Evolutionary conservation across 2,329 filamentous ascomycete genomes (phyloP).

Genomic region (Xylariomycetidae sp.): DNA sequence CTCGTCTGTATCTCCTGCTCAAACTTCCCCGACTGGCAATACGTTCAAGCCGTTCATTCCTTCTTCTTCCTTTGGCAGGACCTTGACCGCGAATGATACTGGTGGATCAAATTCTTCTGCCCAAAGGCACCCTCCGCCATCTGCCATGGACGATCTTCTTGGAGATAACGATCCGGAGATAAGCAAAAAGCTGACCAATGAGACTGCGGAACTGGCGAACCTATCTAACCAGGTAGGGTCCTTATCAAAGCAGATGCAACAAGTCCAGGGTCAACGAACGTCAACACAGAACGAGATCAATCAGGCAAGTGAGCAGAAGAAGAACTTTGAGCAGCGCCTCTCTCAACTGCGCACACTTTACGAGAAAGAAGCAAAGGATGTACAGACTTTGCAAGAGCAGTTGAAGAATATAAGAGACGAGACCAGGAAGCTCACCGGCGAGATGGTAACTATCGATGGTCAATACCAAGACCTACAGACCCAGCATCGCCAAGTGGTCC

Average conservation of each 20-base stretch:
- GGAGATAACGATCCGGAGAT: constrained; percentile 85
- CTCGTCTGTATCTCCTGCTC: constrained; percentile 50
- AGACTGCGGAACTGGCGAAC: constrained; percentile 90
- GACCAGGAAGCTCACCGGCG: constrained; percentile 77
- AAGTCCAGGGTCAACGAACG: constrained; percentile 76
- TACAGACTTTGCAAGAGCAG: constrained; percentile 79
- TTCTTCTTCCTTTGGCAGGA: constrained; percentile 86
- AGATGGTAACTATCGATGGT: constrained; percentile 78
- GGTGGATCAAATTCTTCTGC: constrained; percentile 52
- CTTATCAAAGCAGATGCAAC: constrained; percentile 89
- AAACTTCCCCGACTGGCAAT: constrained; percentile 40
- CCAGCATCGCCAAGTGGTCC: constrained; percentile 72
- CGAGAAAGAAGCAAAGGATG: constrained; percentile 86
- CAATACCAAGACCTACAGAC: constrained; percentile 74
- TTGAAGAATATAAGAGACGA: constrained; percentile 71
- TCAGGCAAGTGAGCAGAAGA: constrained; percentile 80
- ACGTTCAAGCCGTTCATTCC: constrained; percentile 89
- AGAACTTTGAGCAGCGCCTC: constrained; percentile 84
- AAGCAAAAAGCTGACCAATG: constrained; percentile 80
- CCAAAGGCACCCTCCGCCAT: constrained; percentile 37
- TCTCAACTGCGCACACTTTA: constrained; percentile 83
- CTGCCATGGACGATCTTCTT: constrained; percentile 76
- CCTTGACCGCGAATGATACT: constrained; percentile 70
- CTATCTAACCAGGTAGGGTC: constrained; percentile 93
- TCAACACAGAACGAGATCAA: constrained; percentile 77